These are phyloP conservation scores for Alternaria alternata DNA, from an alignment of 2,329 filamentous ascomycete genomes.

Conservation along the genomic window DNA sequence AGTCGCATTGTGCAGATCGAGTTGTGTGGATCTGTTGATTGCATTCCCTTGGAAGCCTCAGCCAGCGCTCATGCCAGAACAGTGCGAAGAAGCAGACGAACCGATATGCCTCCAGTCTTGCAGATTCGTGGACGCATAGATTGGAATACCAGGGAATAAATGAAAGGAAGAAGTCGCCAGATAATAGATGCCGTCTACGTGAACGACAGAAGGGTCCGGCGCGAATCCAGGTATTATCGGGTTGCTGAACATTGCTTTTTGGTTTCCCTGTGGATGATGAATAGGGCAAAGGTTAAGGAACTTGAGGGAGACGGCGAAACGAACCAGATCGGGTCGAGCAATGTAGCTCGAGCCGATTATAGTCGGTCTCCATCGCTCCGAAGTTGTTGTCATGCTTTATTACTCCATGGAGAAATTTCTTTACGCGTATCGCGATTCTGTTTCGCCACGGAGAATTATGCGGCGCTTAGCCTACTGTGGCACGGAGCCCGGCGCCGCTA, in stretches of 20 bases:
- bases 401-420: neutral
- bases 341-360: neutral
- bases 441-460: neutral
- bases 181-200: constrained; percentile 56
- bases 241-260: neutral
- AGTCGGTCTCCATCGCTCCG: neutral
- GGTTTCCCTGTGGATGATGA: neutral
- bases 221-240: constrained; percentile 58
- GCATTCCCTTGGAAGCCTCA: neutral
- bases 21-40: neutral
- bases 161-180: constrained; percentile 61
- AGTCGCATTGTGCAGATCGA: neutral
- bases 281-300: neutral
- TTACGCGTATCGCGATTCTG: neutral
- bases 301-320: neutral
- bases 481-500: neutral
- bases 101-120: constrained; percentile 56
- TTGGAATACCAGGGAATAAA: constrained; percentile 59
- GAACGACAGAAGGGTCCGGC: constrained; percentile 55
- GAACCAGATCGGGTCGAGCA: neutral
- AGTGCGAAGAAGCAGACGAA: neutral
- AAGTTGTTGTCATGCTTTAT: neutral
- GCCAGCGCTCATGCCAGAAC: neutral
- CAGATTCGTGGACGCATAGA: constrained; percentile 60
- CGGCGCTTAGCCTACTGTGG: neutral